Conservation (phyloP, 2,329 filamentous ascomycete genomes). For the Phialocephala sp. region DNA sequence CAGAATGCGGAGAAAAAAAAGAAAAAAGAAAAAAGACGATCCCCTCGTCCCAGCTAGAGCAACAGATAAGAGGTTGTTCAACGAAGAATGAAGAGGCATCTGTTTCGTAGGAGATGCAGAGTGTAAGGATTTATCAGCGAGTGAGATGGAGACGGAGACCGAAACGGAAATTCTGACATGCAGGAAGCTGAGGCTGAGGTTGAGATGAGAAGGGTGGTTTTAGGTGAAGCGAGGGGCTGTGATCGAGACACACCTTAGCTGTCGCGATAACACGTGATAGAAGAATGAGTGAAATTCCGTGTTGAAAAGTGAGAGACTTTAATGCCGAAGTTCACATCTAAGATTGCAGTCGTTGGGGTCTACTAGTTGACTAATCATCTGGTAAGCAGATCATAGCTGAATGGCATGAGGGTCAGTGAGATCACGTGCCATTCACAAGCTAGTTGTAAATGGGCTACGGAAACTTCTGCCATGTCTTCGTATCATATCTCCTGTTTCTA, state of each 20-base stretch:
- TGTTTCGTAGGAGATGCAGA: no score
- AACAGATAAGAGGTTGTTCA: neutral
- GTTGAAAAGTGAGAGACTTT: neutral
- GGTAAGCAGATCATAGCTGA: no score
- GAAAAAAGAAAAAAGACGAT: no score
- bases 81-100: neutral
- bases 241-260: neutral
- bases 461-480: no score
- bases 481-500: no score
- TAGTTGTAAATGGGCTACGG: no score
- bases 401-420: no score
- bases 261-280: neutral
- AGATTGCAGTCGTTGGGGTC: no score
- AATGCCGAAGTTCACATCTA: no score
- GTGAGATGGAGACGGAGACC: neutral
- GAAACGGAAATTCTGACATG: constrained; percentile 11
- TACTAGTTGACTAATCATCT: no score
- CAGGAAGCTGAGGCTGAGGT: neutral
- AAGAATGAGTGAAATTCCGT: neutral
- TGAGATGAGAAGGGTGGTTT: neutral
- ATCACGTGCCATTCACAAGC: no score
- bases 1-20: no score
- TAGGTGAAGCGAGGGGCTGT: neutral
- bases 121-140: constrained; percentile 8
- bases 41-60: neutral